A percentile compares a stretch with the other conserved stretches of the same genome.
Conservation (phyloP, 192 early-diverging fungal genomes). For the Podila minutissima region DNA sequence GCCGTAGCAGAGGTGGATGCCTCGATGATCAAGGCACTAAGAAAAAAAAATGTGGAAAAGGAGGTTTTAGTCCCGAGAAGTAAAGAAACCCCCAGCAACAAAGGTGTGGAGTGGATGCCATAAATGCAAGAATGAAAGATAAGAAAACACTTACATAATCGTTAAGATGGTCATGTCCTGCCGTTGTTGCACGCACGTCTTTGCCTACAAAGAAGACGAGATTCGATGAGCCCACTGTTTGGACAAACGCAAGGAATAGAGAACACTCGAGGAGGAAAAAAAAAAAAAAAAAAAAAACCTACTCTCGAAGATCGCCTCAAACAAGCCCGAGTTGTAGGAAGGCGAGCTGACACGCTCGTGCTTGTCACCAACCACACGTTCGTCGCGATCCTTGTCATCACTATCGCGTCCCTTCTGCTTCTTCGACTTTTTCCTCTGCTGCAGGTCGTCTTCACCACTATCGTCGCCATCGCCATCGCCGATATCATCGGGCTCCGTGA, state of each 20-base stretch:
- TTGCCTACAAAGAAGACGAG: neutral
- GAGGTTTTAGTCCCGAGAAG: neutral
- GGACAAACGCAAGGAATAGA: neutral
- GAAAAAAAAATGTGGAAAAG: neutral
- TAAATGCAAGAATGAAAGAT: neutral
- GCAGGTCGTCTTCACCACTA: neutral
- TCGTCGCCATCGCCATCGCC: slow-evolving; percentile 7
- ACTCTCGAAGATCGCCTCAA: slow-evolving; percentile 36
- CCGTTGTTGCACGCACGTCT: slow-evolving; percentile 42
- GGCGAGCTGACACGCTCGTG: slow-evolving; percentile 34
- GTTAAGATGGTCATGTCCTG: slow-evolving; percentile 43
- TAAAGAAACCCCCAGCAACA: neutral
- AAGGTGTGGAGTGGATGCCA: neutral
- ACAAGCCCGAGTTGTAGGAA: slow-evolving; percentile 47
- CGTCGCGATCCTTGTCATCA: neutral
- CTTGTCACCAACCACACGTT: slow-evolving; percentile 32
- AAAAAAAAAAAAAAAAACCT: neutral
- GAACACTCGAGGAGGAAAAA: neutral
- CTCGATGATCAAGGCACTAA: slow-evolving; percentile 51
- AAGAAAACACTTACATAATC: slow-evolving; percentile 41
- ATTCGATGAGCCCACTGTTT: neutral
- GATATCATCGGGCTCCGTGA: neutral
- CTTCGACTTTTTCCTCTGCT: slow-evolving; percentile 3
- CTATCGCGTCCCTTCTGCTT: neutral
- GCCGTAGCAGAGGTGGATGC: slow-evolving; percentile 56